Conservation (phyloP, 176 grass and related monocot species). For the Puccinellia tenuiflora region DNA sequence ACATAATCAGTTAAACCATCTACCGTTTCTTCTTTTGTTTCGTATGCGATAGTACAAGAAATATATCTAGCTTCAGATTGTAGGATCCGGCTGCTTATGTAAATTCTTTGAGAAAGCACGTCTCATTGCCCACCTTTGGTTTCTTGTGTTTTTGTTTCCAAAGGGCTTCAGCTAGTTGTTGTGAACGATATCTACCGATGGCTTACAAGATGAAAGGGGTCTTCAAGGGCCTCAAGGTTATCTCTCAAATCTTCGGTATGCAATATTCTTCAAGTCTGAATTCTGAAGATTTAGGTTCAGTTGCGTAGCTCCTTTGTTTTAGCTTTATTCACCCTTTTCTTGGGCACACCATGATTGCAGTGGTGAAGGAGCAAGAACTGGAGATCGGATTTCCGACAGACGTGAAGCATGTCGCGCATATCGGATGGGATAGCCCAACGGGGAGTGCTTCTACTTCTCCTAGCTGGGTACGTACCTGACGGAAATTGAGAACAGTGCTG, state of each 20-base stretch:
- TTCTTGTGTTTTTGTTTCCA: neutral
- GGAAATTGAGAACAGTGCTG: neutral
- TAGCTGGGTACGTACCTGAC: slow-evolving; percentile 52
- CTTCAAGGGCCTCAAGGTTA: slow-evolving; percentile 72
- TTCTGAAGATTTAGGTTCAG: neutral
- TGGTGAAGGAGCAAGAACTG: slow-evolving; percentile 63
- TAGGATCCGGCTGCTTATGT: neutral
- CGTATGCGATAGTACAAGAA: neutral
- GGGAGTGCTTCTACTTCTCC: slow-evolving; percentile 31
- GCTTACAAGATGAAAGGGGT: slow-evolving; percentile 88
- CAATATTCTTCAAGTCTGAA: neutral
- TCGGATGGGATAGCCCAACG: slow-evolving; percentile 68
- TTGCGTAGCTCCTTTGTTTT: neutral
- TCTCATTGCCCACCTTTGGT: neutral
- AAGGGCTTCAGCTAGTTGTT: neutral
- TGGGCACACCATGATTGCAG: slow-evolving; percentile 24
- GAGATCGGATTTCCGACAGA: slow-evolving; percentile 61
- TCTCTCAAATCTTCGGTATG: slow-evolving; percentile 81
- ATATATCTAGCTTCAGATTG: neutral
- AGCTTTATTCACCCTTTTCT: neutral
- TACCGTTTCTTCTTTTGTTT: neutral
- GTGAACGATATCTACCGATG: slow-evolving; percentile 28
- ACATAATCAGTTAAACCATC: neutral
- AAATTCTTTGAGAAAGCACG: neutral
- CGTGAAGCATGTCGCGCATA: slow-evolving; percentile 73